Evolutionary conservation across 106 monocot genomes (phyloP), one percentile per base, ranked within the genome.

Genomic region (Dendrobium chrysotoxum): DNA sequence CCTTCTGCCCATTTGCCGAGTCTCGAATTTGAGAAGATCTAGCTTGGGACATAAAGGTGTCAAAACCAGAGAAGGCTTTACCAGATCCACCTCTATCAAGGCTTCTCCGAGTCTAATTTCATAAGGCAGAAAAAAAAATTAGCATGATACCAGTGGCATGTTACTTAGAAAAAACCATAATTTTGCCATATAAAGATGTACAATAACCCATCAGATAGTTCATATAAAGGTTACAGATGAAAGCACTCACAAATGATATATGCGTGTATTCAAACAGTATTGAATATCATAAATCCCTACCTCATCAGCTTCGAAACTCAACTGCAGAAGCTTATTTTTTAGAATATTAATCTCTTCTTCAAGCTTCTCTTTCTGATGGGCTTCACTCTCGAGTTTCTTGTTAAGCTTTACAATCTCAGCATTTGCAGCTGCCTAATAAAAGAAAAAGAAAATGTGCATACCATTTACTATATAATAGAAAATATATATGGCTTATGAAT

Each of bases 221-320:
- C 35, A 12, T n/a, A 65, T 28, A 50, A 74, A 28, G 40, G 28
- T 40, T 76, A 41, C 8, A 71, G 28, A 54, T 47, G 46, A 82
- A 70, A 70, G 31, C 70, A 76, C 20, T 15, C 45, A 7, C 28
- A 67, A 64, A 65, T 38, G 28, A 23, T 23, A 75, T 68, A 18
- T 53, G 16, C 9, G 45, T 77, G 55, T 6, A 21, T 20, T 18
- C 40, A 76, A 76, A 47, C 44, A 76, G 21, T 26, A 10, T 64
- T 40, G 1, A 65, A 77, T n/a, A 38, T n/a, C 5, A 15, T 40
- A 10, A 41, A 23, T 39, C 50, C 30, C 20, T 86, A 99, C 99
- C 95, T 99, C 92, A 81, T 99, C 99, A 77, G 99, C 93, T 88
- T 99, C 95, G 78, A 93, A 81, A 80, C 93, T 95, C 78, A 95